A percentile compares a stretch with the other conserved stretches of the same genome.
phyloP scores from a whole-genome alignment of 2,329 filamentous ascomycete species.

The Sarocladium kiliense region DNA sequence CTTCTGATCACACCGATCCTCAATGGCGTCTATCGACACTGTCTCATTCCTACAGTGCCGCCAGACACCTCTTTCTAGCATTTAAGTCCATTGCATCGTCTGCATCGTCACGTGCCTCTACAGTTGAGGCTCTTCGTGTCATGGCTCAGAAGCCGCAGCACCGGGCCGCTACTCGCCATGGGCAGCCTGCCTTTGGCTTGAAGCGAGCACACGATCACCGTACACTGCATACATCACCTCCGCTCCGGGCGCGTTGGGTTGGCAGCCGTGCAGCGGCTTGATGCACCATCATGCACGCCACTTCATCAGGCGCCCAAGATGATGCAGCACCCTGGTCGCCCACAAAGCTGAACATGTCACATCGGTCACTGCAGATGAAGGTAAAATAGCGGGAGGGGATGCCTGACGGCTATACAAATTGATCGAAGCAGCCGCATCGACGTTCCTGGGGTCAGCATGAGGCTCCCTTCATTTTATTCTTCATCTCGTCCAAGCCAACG shows the following conservation, averaged over 20 bases:
- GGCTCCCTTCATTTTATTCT: background rate
- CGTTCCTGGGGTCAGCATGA: background rate
- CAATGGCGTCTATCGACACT: too few relatives aligned
- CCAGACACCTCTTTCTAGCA: too few relatives aligned
- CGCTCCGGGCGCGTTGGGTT: background rate
- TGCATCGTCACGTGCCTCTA: too few relatives aligned
- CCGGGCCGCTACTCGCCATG: too few relatives aligned
- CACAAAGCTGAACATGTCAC: background rate
- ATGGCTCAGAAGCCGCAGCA: too few relatives aligned
- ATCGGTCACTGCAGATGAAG: background rate
- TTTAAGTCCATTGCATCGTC: too few relatives aligned
- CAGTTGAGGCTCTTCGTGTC: too few relatives aligned
- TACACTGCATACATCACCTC: background rate
- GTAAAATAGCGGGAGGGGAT: background rate
- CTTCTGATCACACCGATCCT: too few relatives aligned
- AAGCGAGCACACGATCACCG: background rate
- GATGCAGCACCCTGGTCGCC: background rate
- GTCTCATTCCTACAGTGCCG: too few relatives aligned
- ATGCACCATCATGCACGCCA: constrained; percentile 5
- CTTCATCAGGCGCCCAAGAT: background rate
- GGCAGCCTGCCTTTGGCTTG: background rate
- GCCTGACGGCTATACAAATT: background rate
- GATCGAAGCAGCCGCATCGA: background rate
- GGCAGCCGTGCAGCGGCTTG: background rate
- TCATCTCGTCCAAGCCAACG: background rate